Conservation (phyloP, 179 eudicot species). For the Beta corolliflora region DNA sequence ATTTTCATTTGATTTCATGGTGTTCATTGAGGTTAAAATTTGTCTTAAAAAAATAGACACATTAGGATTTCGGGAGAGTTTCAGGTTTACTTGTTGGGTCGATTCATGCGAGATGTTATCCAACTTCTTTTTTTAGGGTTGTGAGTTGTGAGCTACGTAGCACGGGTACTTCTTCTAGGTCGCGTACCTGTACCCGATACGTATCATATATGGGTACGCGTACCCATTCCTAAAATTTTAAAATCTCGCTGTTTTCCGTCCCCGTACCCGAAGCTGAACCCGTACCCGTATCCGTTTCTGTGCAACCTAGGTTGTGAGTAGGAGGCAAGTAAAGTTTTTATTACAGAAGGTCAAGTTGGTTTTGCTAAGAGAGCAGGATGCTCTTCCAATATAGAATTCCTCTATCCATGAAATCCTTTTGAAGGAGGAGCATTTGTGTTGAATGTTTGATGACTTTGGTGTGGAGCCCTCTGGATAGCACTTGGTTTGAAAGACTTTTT, state of each 20-base stretch:
- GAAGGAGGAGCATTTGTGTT: not conserved
- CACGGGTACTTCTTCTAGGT: too few species aligned
- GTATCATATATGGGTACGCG: too few species aligned
- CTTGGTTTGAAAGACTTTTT: not conserved
- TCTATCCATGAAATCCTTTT: not conserved
- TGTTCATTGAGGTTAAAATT: not conserved
- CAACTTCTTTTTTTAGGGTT: not conserved
- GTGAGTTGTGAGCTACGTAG: too few species aligned
- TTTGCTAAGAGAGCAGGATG: not conserved
- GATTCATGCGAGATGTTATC: not conserved
- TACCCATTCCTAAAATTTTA: too few species aligned
- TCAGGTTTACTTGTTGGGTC: not conserved
- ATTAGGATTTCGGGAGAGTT: not conserved
- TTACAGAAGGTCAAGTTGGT: not conserved
- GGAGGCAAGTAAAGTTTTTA: not conserved
- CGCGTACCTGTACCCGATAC: too few species aligned
- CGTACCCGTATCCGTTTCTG: too few species aligned
- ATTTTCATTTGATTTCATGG: too few species aligned
- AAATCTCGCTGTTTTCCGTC: too few species aligned
- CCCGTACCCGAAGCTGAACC: too few species aligned
- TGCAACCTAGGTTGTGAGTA: too few species aligned
- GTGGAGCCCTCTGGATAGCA: not conserved
- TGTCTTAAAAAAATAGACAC: not conserved
- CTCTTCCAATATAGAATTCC: not conserved
- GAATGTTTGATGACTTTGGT: not conserved